Evolutionary conservation across 176 grass and related monocot genomes (phyloP).

Genomic region (Oryza glumipatula): DNA sequence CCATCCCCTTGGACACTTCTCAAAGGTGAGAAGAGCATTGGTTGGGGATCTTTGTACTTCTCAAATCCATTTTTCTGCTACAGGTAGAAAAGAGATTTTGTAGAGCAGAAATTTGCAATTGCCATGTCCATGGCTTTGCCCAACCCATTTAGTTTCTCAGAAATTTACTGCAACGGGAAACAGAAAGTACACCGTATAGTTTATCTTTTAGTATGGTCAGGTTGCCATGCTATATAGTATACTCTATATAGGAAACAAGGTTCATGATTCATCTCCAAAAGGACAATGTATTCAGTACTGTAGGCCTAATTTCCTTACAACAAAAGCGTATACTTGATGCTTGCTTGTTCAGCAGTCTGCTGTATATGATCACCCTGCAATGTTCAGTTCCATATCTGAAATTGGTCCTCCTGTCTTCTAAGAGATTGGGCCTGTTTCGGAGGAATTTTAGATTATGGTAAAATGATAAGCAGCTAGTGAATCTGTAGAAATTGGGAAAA

Average conservation of each 20-base stretch:
- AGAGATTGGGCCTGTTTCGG: background rate
- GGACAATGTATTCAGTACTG: slow-evolving; percentile 34
- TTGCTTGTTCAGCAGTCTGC: background rate
- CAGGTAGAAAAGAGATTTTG: slow-evolving; percentile 21
- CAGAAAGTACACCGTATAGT: background rate
- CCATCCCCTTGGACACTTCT: slow-evolving; percentile 36
- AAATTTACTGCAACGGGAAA: slow-evolving; percentile 16
- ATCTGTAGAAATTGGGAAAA: too few species aligned
- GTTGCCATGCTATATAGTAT: background rate
- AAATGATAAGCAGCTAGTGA: too few species aligned
- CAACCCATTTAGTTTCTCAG: background rate
- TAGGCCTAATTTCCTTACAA: background rate
- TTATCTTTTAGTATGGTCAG: slow-evolving; percentile 25
- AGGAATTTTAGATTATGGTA: too few species aligned
- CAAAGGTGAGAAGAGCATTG: slow-evolving; percentile 37
- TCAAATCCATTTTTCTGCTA: slow-evolving; percentile 7
- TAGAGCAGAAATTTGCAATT: slow-evolving; percentile 36
- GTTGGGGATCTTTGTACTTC: slow-evolving; percentile 23
- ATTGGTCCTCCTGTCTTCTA: background rate
- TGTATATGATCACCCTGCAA: background rate
- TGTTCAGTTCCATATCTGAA: background rate
- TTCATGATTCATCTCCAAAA: slow-evolving; percentile 25
- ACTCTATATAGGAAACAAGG: slow-evolving; percentile 29
- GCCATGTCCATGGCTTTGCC: slow-evolving; percentile 28
- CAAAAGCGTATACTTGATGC: background rate